Conservation (phyloP, 2,329 filamentous ascomycete species). For the Cylindrodendrum hubeiense region DNA sequence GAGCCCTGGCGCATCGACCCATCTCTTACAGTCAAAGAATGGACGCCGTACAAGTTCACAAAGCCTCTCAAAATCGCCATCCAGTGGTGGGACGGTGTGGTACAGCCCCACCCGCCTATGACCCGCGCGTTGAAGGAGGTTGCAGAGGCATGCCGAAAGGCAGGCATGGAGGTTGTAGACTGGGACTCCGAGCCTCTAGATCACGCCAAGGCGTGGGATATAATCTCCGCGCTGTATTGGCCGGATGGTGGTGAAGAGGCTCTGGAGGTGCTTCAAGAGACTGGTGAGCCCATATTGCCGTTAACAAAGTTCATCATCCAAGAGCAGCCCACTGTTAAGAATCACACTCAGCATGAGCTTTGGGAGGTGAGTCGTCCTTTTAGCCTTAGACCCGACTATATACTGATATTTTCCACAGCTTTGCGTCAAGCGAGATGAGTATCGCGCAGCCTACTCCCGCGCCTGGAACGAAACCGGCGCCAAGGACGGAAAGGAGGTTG, state of each 20-base stretch:
- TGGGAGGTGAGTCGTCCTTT: conserved; percentile 49
- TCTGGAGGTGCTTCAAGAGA: conserved; percentile 60
- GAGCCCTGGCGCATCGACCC: conserved; percentile 52
- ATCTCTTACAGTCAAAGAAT: conserved; percentile 48
- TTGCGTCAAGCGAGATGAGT: conserved; percentile 53
- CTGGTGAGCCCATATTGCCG: conserved; percentile 69
- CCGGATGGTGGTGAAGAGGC: conserved; percentile 70
- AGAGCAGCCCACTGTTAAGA: conserved; percentile 60
- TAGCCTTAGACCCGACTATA: background rate
- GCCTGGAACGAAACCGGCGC: conserved; percentile 53
- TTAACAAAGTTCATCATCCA: conserved; percentile 70
- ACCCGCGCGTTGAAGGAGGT: conserved; percentile 67
- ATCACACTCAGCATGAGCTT: conserved; percentile 54
- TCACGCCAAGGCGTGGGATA: conserved; percentile 64
- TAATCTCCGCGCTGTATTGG: conserved; percentile 64
- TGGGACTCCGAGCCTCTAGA: conserved; percentile 63
- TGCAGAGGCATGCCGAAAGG: conserved; percentile 59
- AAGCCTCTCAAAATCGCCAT: conserved; percentile 70
- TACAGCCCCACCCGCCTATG: conserved; percentile 71
- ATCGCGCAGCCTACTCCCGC: conserved; percentile 51
- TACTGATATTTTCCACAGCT: conserved; percentile 37
- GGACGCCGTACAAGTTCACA: conserved; percentile 48
- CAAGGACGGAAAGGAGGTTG: conserved; percentile 54
- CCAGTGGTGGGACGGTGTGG: conserved; percentile 70
- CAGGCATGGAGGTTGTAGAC: conserved; percentile 67